A percentile compares a stretch with the other conserved stretches of the same genome.
These are phyloP conservation scores for Diutina mesorugosa DNA, from an alignment of 1,139 yeast genomes.

Conservation along the genomic window DNA sequence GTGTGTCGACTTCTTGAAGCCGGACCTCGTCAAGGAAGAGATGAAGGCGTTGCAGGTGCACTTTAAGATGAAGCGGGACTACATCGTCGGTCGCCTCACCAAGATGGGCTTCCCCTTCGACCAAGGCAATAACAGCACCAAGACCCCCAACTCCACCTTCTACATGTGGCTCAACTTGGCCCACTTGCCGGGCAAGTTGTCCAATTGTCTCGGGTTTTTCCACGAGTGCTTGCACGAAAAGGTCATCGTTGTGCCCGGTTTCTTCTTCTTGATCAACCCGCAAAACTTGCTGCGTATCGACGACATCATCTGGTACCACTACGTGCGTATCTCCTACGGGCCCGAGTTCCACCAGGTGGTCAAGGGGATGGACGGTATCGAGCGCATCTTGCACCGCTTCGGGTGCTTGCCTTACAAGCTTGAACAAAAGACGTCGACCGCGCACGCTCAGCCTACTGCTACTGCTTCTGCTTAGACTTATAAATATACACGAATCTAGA, in stretches of 20 bases:
- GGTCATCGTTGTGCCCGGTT: constrained; percentile 57
- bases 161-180: constrained; percentile 52
- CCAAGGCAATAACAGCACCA: constrained; percentile 12
- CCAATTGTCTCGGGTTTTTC: constrained; percentile 54
- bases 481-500: background rate
- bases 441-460: background rate
- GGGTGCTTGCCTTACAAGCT: constrained; percentile 19
- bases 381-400: constrained; percentile 37
- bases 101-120: constrained; percentile 47
- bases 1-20: constrained; percentile 46
- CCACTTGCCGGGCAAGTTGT: constrained; percentile 46
- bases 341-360: constrained; percentile 44
- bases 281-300: constrained; percentile 47
- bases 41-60: constrained; percentile 52
- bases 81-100: constrained; percentile 36
- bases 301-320: constrained; percentile 55
- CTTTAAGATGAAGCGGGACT: constrained; percentile 51
- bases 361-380: constrained; percentile 58
- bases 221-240: constrained; percentile 56
- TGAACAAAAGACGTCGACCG: background rate
- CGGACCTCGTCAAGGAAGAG: constrained; percentile 36
- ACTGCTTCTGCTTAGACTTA: background rate
- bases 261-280: constrained; percentile 55
- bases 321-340: constrained; percentile 51
- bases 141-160: constrained; percentile 48